Percentiles rank a stretch among this genome's conserved stretches.
These are phyloP conservation scores for Picea sitchensis DNA, from an alignment of 75 land plant species.

Conservation along the genomic window DNA sequence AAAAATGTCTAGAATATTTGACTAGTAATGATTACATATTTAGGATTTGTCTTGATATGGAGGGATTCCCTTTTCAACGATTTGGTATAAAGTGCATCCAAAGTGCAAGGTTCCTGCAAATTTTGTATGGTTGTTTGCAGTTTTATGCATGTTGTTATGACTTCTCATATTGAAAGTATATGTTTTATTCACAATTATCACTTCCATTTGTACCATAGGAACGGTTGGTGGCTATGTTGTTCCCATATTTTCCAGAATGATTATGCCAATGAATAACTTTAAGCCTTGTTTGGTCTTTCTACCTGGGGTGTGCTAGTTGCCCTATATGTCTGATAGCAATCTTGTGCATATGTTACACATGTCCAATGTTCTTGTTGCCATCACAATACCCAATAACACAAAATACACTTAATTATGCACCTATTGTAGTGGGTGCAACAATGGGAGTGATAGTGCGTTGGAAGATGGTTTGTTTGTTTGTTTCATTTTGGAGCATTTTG, in stretches of 20 bases:
- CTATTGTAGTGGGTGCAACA: too few relatives aligned
- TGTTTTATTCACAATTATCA: conserved; percentile 87
- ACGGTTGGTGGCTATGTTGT: conserved; percentile 80
- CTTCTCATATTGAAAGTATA: neutral
- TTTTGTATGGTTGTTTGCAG: conserved; percentile 86
- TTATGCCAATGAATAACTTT: conserved; percentile 23
- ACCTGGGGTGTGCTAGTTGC: conserved; percentile 45
- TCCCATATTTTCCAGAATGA: too few relatives aligned
- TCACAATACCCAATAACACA: too few relatives aligned
- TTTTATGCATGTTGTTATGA: conserved; percentile 13
- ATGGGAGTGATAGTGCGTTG: too few relatives aligned
- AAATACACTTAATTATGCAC: too few relatives aligned
- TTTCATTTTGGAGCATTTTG: too few relatives aligned
- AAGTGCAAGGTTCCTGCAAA: conserved; percentile 21
- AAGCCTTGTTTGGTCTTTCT: conserved; percentile 60
- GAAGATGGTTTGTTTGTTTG: too few relatives aligned
- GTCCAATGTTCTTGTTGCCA: too few relatives aligned
- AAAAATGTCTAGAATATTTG: too few relatives aligned
- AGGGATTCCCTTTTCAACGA: conserved; percentile 71
- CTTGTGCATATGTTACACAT: too few relatives aligned
- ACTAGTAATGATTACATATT: conserved; percentile 28
- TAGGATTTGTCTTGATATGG: conserved; percentile 85
- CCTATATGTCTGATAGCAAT: too few relatives aligned
- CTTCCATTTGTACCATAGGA: conserved; percentile 84
- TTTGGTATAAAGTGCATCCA: conserved; percentile 62